phyloP scores from a whole-genome alignment of 352 stramenopile genomes.

The Phytophthora agathidicida region DNA sequence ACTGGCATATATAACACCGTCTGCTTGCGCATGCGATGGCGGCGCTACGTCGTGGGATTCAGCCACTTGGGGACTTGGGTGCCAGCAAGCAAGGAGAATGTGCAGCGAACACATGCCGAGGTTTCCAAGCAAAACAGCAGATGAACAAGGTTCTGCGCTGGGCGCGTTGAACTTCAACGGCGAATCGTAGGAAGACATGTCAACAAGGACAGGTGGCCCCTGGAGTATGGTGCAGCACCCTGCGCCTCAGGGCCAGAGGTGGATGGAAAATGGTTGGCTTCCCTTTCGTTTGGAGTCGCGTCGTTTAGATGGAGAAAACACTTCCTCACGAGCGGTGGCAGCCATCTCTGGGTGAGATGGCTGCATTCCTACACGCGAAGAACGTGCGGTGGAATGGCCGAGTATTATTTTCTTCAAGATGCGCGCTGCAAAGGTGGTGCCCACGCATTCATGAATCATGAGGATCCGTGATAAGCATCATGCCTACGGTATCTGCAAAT shows the following conservation, averaged over 20 bases:
- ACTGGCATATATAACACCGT: conserved; percentile 6
- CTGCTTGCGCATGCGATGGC: conserved; percentile 2
- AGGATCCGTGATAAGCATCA: too few relatives aligned
- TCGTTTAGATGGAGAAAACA: conserved; percentile 11
- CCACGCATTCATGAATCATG: too few relatives aligned
- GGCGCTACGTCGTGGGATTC: background rate
- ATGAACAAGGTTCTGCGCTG: conserved; percentile 4
- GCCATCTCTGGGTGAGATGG: conserved; percentile 8
- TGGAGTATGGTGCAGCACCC: too few relatives aligned
- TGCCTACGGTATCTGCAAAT: too few relatives aligned
- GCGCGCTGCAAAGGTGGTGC: too few relatives aligned
- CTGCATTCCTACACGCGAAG: background rate
- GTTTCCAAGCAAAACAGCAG: conserved; percentile 10
- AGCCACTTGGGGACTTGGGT: background rate
- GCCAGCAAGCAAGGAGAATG: background rate
- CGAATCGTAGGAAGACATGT: background rate
- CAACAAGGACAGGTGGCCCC: too few relatives aligned
- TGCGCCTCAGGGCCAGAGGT: too few relatives aligned
- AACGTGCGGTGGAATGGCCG: conserved; percentile 1
- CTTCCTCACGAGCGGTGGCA: conserved; percentile 5
- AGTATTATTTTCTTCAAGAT: background rate
- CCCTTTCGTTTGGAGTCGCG: background rate
- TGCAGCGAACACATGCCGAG: background rate
- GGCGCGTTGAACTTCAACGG: conserved; percentile 14
- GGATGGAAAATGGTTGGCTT: conserved; percentile 17